These are phyloP conservation scores for Chiua virens DNA, from an alignment of 768 basidiomycete species.

Conservation along the genomic window DNA sequence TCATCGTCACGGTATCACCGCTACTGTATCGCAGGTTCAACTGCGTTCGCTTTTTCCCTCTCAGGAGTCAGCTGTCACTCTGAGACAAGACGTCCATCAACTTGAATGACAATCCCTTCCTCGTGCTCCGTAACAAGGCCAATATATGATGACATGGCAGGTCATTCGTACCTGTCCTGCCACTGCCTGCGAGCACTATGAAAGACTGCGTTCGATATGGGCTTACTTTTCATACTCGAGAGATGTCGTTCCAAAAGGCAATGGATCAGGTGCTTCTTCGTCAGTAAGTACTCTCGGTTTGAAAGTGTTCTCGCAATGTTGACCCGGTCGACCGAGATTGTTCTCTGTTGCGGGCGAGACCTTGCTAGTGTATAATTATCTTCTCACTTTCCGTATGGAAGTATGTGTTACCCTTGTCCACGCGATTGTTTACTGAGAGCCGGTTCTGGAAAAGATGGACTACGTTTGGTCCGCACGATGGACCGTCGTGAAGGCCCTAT, in stretches of 20 bases:
- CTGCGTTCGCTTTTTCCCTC: no score
- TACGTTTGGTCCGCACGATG: slow-evolving; percentile 7
- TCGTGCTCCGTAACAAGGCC: no score
- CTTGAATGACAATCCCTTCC: no score
- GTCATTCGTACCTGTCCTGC: no score
- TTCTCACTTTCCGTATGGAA: slow-evolving; percentile 14
- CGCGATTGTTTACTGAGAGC: background rate
- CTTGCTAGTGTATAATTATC: slow-evolving; percentile 1
- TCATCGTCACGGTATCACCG: no score
- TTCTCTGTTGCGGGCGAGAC: slow-evolving; percentile 1
- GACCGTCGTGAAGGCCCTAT: slow-evolving; percentile 6
- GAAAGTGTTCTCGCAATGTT: background rate
- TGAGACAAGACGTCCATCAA: no score
- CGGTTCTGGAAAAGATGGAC: background rate
- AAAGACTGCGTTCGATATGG: no score
- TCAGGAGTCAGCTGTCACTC: no score
- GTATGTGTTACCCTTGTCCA: slow-evolving; percentile 1
- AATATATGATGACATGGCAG: no score
- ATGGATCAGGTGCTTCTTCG: background rate
- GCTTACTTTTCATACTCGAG: no score
- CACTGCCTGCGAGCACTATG: no score
- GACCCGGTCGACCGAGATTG: background rate
- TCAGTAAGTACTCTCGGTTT: background rate
- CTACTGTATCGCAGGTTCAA: no score
- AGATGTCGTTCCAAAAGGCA: background rate